These are phyloP conservation scores for Trichoderma virens DNA, from an alignment of 495 filamentous ascomycete genomes.

Conservation along the genomic window DNA sequence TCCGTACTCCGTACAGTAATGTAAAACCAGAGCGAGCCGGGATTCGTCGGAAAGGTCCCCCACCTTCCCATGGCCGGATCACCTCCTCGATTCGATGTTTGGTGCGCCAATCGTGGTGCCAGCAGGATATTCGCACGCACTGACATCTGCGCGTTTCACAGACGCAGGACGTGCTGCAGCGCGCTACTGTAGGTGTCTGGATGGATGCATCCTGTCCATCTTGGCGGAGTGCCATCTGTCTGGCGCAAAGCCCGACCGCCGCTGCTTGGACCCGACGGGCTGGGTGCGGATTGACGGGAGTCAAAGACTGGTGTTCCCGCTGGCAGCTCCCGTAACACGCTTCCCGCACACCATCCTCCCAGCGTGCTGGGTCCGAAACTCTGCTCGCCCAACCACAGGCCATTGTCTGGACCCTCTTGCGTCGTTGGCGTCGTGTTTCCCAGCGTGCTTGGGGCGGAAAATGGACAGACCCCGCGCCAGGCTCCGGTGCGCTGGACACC, in stretches of 20 bases:
- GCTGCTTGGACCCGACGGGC: constrained; percentile 5
- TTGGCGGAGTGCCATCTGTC: not conserved
- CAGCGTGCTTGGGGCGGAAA: not conserved
- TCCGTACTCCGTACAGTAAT: no score
- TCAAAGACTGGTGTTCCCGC: not conserved
- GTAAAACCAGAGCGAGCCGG: not conserved
- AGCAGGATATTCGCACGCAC: not conserved
- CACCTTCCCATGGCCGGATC: not conserved
- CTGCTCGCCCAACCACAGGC: not conserved
- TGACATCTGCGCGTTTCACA: not conserved
- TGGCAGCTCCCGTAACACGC: constrained; percentile 6
- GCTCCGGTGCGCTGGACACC: constrained; percentile 8
- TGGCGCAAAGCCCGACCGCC: constrained; percentile 5
- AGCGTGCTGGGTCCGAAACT: not conserved
- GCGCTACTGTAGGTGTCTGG: not conserved
- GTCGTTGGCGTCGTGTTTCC: not conserved
- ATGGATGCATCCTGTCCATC: not conserved
- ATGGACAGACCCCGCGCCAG: constrained; percentile 1
- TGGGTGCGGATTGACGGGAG: constrained; percentile 9
- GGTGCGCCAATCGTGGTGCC: not conserved
- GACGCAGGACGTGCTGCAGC: constrained; percentile 6
- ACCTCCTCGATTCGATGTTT: not conserved
- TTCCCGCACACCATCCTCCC: constrained; percentile 8
- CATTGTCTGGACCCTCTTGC: not conserved
- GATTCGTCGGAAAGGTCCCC: not conserved